Conservation (phyloP, 768 basidiomycete genomes). For the Lentinula raphanica region DNA sequence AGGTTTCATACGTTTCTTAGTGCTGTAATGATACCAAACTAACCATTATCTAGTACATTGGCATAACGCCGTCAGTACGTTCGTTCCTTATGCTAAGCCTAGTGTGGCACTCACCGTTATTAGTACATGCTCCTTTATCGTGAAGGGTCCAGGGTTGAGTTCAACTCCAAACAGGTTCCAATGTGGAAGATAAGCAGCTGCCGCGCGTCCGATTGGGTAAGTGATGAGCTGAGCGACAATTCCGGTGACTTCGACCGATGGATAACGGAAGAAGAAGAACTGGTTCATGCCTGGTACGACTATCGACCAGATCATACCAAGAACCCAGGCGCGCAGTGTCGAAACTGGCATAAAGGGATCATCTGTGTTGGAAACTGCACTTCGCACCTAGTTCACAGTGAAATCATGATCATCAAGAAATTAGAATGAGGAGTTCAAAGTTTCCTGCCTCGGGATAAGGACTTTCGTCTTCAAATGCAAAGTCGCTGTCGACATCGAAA, state of each 20-base stretch:
- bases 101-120: not conserved
- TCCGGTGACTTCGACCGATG: slow-evolving; percentile 55
- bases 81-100: not conserved
- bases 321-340: slow-evolving; percentile 54
- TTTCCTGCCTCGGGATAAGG: slow-evolving; percentile 69
- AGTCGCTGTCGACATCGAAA: slow-evolving; percentile 7
- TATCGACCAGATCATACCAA: slow-evolving; percentile 53
- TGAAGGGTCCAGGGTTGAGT: slow-evolving; percentile 71
- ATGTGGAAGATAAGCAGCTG: slow-evolving; percentile 56
- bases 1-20: not conserved
- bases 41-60: slow-evolving; percentile 13
- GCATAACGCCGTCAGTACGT: not conserved
- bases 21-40: not conserved
- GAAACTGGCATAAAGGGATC: slow-evolving; percentile 59
- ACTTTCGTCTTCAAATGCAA: slow-evolving; percentile 53
- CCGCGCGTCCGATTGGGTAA: slow-evolving; percentile 63
- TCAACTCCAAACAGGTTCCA: slow-evolving; percentile 52
- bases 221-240: slow-evolving; percentile 69
- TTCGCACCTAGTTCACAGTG: slow-evolving; percentile 39
- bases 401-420: not conserved
- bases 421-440: not conserved
- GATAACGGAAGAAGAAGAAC: slow-evolving; percentile 72
- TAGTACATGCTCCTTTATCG: slow-evolving; percentile 59
- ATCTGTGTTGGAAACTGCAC: slow-evolving; percentile 70
- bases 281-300: slow-evolving; percentile 72